phyloP scores from a whole-genome alignment of 2,329 filamentous ascomycete genomes.

The Arthrocladium fulminans region DNA sequence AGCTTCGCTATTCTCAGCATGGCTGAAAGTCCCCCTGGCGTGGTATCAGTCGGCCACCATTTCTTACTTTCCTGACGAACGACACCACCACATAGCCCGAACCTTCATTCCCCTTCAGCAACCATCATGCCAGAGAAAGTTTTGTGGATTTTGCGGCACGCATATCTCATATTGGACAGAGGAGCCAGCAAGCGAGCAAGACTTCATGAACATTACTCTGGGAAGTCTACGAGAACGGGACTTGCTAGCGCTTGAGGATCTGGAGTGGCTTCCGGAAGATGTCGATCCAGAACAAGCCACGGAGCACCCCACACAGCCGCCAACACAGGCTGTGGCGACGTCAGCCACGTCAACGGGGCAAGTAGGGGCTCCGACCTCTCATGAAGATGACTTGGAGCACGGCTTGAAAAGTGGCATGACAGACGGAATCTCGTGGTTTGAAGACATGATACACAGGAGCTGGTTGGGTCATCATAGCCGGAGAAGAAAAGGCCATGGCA shows the following conservation, averaged over 20 bases:
- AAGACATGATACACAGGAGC: constrained; percentile 69
- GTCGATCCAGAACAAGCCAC: constrained; percentile 16
- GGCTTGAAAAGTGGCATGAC: constrained; percentile 28
- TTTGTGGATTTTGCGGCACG: constrained; percentile 88
- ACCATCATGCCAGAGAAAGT: constrained; percentile 59
- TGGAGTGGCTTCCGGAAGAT: constrained; percentile 59
- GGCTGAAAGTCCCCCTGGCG: constrained; percentile 68
- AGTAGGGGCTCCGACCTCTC: constrained; percentile 12
- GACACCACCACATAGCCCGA: constrained; percentile 55
- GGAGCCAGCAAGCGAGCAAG: constrained; percentile 57
- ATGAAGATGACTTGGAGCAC: constrained; percentile 20
- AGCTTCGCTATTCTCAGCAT: constrained; percentile 66
- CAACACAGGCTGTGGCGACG: constrained; percentile 2
- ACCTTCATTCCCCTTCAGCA: constrained; percentile 55
- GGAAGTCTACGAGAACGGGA: constrained; percentile 66
- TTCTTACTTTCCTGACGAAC: constrained; percentile 71
- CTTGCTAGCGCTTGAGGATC: constrained; percentile 61
- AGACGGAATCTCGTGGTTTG: constrained; percentile 73
- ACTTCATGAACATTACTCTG: constrained; percentile 73
- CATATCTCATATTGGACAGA: constrained; percentile 79
- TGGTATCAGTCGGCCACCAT: constrained; percentile 73
- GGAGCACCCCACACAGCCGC: background rate
- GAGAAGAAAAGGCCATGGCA: constrained; percentile 47
- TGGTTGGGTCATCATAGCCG: constrained; percentile 59
- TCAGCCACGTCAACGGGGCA: background rate